Evolutionary conservation across 495 filamentous ascomycete genomes (phyloP), one percentile per base, ranked within the genome.

Genomic region (Aspergillus wentii): DNA sequence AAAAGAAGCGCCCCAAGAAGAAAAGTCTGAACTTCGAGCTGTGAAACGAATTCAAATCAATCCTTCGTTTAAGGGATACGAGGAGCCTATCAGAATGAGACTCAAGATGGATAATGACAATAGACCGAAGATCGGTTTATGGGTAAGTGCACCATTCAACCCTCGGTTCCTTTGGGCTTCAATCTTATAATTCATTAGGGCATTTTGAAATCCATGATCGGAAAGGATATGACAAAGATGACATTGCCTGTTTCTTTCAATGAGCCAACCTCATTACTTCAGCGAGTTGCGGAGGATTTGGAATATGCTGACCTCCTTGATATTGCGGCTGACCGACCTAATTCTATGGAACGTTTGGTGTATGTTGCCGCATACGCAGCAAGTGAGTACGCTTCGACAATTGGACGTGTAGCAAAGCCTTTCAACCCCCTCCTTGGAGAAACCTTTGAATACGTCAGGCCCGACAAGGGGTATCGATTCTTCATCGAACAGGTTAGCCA

Each of bases 171-270:
- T 25, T 8, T 25, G 33, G n/a, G n/a, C n/a, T n/a, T n/a, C n/a
- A n/a, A n/a, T n/a, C n/a, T n/a, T n/a, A n/a, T n/a, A n/a, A 37
- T 33, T 8, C n/a, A 36, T 22, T 43, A 97, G 91, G 82, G 84
- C 40, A 95, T 98, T 44, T 64, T 98, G 33, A 97, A 97, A 70
- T 98, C 92, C 27, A 98, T 98, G 92, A 95, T 98, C 52, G 92
- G 92, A 39, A 98, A 97, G 59, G 92, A 98, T 57, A 97, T 98
- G 92, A 98, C 92, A 14, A 96, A 89, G 68, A 97, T 98, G 92
- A 98, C 92, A 2, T 72, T 98, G 4, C 92, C 92, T 0, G 92
- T 98, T 4, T 95, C 92, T 8, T 98, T 98, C 69, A 98, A 98
- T 59, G 92, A 98, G 62, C 94, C 94, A 9, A 98, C 92, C 8